Evolutionary conservation across 2,329 filamentous ascomycete species (phyloP).

Genomic region (Alternaria solani): DNA sequence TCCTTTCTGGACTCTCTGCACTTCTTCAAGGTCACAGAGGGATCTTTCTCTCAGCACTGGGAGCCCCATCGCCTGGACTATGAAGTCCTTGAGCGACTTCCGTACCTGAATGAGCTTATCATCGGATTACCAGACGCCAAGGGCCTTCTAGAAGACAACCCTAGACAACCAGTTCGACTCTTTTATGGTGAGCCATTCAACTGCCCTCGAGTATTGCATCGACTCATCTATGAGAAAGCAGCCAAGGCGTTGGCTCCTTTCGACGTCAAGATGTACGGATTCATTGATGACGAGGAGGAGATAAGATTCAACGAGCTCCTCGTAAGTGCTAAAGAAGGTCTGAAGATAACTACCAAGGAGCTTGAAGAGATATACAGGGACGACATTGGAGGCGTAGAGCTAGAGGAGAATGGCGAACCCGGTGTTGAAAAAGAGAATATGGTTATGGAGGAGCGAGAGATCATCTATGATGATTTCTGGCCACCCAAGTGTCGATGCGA

Average conservation of each 20-base stretch:
- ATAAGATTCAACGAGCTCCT: conserved; percentile 14
- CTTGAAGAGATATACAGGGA: conserved; percentile 27
- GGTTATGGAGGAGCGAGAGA: not conserved
- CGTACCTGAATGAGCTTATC: conserved; percentile 29
- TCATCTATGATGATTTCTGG: conserved; percentile 15
- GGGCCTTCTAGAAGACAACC: conserved; percentile 14
- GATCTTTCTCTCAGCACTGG: conserved; percentile 19
- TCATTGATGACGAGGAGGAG: conserved; percentile 34
- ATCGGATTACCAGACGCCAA: conserved; percentile 26
- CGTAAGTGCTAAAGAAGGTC: not conserved
- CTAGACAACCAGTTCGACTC: conserved; percentile 16
- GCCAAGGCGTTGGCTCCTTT: conserved; percentile 25
- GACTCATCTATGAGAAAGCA: conserved; percentile 36
- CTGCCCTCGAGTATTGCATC: conserved; percentile 34
- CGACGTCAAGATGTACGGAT: conserved; percentile 21
- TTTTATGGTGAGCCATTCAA: conserved; percentile 25
- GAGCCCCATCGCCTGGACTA: conserved; percentile 8
- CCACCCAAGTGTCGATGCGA: conserved; percentile 26
- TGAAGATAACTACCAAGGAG: conserved; percentile 22
- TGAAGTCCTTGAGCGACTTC: conserved; percentile 32
- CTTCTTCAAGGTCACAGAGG: conserved; percentile 38
- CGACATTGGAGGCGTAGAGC: conserved; percentile 24
- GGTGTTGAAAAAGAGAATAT: not conserved
- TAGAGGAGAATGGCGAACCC: conserved; percentile 11
- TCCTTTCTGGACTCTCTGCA: conserved; percentile 28